A percentile compares a stretch with the other conserved stretches of the same genome.
Conservation (phyloP, 345 rosid species). For the Microthlaspi erraticum region DNA sequence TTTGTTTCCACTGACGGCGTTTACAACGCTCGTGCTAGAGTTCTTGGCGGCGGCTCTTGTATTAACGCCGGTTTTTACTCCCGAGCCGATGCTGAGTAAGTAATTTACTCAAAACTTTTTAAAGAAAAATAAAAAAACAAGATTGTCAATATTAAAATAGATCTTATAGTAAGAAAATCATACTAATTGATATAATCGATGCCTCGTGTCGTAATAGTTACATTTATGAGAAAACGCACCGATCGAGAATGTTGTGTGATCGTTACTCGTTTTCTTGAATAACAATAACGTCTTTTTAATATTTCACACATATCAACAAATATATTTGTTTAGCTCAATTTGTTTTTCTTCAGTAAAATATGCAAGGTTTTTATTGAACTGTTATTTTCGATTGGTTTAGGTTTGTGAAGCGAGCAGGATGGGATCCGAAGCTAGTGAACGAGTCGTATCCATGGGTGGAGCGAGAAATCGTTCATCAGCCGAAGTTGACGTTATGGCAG, state of each 20-base stretch:
- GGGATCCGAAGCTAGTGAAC: slow-evolving; percentile 83
- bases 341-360: not conserved
- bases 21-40: slow-evolving; percentile 83
- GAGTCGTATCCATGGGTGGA: slow-evolving; percentile 94
- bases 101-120: not conserved
- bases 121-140: not conserved
- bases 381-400: slow-evolving; percentile 45
- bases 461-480: slow-evolving; percentile 71
- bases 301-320: slow-evolving; percentile 9
- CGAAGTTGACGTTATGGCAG: slow-evolving; percentile 77
- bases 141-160: slow-evolving; percentile 2
- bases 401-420: slow-evolving; percentile 74
- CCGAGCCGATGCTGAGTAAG: slow-evolving; percentile 74
- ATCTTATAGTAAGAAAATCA: not conserved
- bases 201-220: slow-evolving; percentile 20
- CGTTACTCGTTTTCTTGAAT: too few relatives aligned
- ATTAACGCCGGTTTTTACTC: slow-evolving; percentile 98
- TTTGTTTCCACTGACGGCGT: slow-evolving; percentile 94
- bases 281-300: slow-evolving; percentile 3
- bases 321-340: not conserved
- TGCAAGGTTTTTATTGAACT: not conserved
- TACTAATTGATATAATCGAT: not conserved
- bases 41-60: slow-evolving; percentile 89
- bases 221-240: slow-evolving; percentile 39
- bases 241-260: slow-evolving; percentile 39